These are phyloP conservation scores for Histomonas meleagridis DNA, from an alignment of 208 protist species.

Conservation along the genomic window DNA sequence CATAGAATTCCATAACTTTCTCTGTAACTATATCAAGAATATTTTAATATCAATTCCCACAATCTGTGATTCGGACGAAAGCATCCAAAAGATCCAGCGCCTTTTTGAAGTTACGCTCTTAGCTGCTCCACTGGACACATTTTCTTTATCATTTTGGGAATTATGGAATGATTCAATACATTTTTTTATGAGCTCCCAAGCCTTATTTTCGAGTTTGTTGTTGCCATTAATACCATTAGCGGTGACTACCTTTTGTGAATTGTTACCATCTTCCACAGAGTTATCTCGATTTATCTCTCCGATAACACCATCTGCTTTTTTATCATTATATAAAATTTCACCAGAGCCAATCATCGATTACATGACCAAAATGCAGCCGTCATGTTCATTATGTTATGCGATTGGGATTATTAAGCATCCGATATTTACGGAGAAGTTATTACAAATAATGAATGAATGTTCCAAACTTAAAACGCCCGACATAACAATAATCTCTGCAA, in stretches of 20 bases:
- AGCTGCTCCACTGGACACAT: background rate
- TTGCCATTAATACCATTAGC: background rate
- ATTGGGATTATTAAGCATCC: background rate
- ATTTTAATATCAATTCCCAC: too few species aligned
- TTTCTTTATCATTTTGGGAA: background rate
- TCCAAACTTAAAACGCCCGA: too few species aligned
- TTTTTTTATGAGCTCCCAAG: background rate
- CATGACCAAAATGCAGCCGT: background rate
- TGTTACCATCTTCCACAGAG: background rate
- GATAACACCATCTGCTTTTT: background rate
- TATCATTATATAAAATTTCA: background rate
- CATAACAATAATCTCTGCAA: too few species aligned
- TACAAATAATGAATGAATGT: too few species aligned
- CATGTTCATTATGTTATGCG: background rate
- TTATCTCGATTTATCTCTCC: background rate
- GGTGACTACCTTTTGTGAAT: background rate
- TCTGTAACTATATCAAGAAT: too few species aligned
- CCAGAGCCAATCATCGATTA: background rate
- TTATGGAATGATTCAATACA: background rate
- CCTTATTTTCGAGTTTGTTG: background rate
- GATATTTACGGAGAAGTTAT: too few species aligned
- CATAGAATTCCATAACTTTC: too few species aligned
- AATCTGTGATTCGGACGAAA: too few species aligned
- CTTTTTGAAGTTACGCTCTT: background rate
- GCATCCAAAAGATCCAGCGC: too few species aligned